phyloP scores from a whole-genome alignment of 2,329 filamentous ascomycete species.

The Pyrenochaeta sp. region DNA sequence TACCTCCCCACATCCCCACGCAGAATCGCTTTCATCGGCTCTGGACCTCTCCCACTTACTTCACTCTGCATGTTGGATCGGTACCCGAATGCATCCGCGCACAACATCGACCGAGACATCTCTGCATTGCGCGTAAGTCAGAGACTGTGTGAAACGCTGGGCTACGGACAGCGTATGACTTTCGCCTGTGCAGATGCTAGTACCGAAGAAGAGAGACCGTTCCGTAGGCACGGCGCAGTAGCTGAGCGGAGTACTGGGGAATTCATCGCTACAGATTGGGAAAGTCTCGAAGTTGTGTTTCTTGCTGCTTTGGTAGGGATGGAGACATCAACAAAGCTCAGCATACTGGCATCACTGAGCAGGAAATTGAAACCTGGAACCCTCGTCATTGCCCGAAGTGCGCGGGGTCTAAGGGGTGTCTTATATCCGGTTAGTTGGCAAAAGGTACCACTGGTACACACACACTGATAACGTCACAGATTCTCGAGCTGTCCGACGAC shows the following conservation, averaged over 20 bases:
- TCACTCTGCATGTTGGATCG: constrained; percentile 54
- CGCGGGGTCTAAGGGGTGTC: constrained; percentile 53
- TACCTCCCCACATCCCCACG: constrained; percentile 37
- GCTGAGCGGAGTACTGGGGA: not conserved
- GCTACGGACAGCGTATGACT: constrained; percentile 41
- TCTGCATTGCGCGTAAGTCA: constrained; percentile 46
- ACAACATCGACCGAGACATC: constrained; percentile 54
- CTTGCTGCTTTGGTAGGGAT: constrained; percentile 60
- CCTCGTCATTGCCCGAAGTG: constrained; percentile 57
- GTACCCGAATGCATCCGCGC: constrained; percentile 40
- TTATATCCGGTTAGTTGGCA: constrained; percentile 56
- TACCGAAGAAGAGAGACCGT: not conserved
- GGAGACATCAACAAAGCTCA: constrained; percentile 52
- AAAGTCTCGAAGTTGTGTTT: constrained; percentile 56
- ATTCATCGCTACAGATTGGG: constrained; percentile 31
- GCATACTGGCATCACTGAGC: constrained; percentile 48
- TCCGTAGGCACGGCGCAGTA: too few species aligned
- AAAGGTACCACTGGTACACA: too few species aligned
- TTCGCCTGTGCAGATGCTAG: constrained; percentile 50
- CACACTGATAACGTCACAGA: constrained; percentile 25
- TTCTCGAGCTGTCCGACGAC: constrained; percentile 48
- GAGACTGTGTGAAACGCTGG: constrained; percentile 42
- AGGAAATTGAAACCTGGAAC: constrained; percentile 52
- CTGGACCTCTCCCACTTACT: constrained; percentile 59
- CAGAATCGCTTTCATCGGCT: constrained; percentile 59